These are phyloP conservation scores for Paspalum vaginatum DNA, from an alignment of 176 grass and related monocot species.

Conservation along the genomic window DNA sequence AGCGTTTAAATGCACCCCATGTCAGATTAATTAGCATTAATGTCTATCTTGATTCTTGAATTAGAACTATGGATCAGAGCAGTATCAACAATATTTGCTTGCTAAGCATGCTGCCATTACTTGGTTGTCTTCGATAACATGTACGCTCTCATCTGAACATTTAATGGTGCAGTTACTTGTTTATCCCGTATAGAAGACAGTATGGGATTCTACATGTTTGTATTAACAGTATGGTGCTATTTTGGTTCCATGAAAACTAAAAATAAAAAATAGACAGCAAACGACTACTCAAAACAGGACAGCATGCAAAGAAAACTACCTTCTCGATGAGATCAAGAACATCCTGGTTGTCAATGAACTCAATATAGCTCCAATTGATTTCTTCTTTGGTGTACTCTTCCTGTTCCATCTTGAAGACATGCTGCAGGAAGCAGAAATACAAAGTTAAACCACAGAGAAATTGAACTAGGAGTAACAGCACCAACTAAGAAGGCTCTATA, in stretches of 20 bases:
- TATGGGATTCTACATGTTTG: neutral
- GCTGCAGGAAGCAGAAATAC: constrained; percentile 64
- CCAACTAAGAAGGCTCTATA: constrained; percentile 6
- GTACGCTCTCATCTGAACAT: constrained; percentile 17
- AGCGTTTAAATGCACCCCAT: neutral
- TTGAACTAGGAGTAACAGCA: neutral
- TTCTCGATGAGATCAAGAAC: constrained; percentile 98
- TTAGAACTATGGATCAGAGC: constrained; percentile 25
- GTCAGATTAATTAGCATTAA: neutral
- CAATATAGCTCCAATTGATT: constrained; percentile 99
- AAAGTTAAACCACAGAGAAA: constrained; percentile 1
- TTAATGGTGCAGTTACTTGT: neutral
- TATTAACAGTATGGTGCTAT: neutral
- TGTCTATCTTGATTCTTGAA: constrained; percentile 38
- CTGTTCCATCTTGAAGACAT: constrained; percentile 99
- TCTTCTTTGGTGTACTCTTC: constrained; percentile 99
- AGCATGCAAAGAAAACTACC: constrained; percentile 49
- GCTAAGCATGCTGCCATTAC: constrained; percentile 10
- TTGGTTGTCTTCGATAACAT: constrained; percentile 18
- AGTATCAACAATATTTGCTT: constrained; percentile 33
- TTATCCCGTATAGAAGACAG: constrained; percentile 16
- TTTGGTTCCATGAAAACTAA: constrained; percentile 13
- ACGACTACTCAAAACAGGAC: constrained; percentile 11
- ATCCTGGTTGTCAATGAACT: constrained; percentile 97
- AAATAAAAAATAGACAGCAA: constrained; percentile 17